Evolutionary conservation across 352 stramenopile genomes (phyloP), one percentile per base, ranked within the genome.

Genomic region (Pythium monospermum): DNA sequence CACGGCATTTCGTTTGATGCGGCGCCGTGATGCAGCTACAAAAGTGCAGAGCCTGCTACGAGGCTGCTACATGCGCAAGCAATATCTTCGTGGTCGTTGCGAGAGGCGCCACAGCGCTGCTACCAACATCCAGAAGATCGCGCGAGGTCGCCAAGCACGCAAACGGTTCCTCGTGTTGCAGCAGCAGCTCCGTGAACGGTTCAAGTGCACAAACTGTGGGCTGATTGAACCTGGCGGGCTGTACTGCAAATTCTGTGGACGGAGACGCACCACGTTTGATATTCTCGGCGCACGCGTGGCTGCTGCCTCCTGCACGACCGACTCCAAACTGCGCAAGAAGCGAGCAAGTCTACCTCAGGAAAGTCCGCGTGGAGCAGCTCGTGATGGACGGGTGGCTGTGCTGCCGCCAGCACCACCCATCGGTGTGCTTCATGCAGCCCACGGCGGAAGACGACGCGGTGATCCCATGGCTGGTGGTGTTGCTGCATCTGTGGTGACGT

Each of bases 221-320:
- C 60, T 70, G 23, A 57, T 85, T 22, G 76, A 87, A 33, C 73
- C 76, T 6, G 61, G 73, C 28, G 76, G 69, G 4, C 43, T 60
- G 2, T 87, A 87, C 58, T 87, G 76, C 60, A 87, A 87, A 46
- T 67, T 72, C 18, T 87, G 76, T 40, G 76, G 76, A n/a, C 65
- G 73, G 1, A 57, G 68, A 5, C 68, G 74, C 10, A 65, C 58
- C 27, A 66, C 55, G 12, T 72, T 73, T 32, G 61, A 61, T 7
- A 31, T 58, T 3, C 32, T 70, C 7, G 53, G 39, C 3, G 15
- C 37, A 7, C 5, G 31, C 6, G 37, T 32, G 16, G 43, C 38
- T 11, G 28, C 36, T 13, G 13, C 11, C 3, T 26, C 26, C 6
- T 37, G 16, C 6, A 63, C 55, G 4, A 63, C 55, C 0, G 55